Evolutionary conservation across 352 stramenopile species (phyloP).

Genomic region (Pythium rishiriense): DNA sequence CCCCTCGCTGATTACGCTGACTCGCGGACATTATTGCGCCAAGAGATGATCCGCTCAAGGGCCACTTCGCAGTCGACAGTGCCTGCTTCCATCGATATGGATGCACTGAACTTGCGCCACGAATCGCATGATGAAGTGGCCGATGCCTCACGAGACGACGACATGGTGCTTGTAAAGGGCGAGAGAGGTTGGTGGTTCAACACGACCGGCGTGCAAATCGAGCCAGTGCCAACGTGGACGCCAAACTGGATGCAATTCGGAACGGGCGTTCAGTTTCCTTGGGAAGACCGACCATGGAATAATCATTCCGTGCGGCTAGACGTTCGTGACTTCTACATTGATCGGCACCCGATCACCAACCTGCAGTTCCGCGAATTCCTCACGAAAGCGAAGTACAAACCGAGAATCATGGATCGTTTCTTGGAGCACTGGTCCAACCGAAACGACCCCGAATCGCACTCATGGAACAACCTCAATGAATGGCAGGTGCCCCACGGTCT

Average conservation of each 20-base stretch:
- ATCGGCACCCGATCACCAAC: slow-evolving; percentile 81
- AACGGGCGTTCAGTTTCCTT: slow-evolving; percentile 82
- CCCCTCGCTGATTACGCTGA: slow-evolving; percentile 52
- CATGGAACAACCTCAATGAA: slow-evolving; percentile 23
- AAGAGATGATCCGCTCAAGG: slow-evolving; percentile 21
- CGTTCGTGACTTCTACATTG: slow-evolving; percentile 73
- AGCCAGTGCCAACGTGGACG: slow-evolving; percentile 72
- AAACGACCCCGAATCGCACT: not conserved
- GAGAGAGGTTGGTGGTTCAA: slow-evolving; percentile 75
- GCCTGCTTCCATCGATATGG: not conserved
- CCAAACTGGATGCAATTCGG: slow-evolving; percentile 56
- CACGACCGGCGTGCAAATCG: slow-evolving; percentile 77
- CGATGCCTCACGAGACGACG: not conserved
- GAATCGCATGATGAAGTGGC: not conserved
- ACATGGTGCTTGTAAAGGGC: slow-evolving; percentile 55
- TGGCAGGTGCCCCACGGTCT: slow-evolving; percentile 53
- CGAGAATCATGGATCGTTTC: slow-evolving; percentile 59
- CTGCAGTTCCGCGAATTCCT: slow-evolving; percentile 64
- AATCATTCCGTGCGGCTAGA: slow-evolving; percentile 66
- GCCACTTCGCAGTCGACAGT: not conserved
- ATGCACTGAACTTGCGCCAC: not conserved
- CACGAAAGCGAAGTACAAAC: slow-evolving; percentile 48
- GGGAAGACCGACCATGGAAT: slow-evolving; percentile 77
- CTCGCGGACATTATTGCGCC: slow-evolving; percentile 21
- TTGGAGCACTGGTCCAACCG: slow-evolving; percentile 74